Evolutionary conservation across 768 basidiomycete genomes (phyloP).

Genomic region (Hericium erinaceus): DNA sequence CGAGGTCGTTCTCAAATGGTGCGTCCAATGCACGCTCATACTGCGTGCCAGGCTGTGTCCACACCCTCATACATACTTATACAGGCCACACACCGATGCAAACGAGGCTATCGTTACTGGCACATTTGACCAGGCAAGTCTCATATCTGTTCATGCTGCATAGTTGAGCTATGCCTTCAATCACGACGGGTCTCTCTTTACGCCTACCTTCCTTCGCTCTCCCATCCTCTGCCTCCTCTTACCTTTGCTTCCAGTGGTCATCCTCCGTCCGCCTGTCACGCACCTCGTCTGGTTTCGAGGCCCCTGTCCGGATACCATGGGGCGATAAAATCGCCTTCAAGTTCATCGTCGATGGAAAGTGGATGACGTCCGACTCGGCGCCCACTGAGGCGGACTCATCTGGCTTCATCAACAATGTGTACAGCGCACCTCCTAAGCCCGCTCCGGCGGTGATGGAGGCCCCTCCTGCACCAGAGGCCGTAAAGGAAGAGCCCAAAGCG

Average conservation of each 20-base stretch:
- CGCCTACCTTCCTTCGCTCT: slow-evolving; percentile 12
- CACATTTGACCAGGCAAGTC: slow-evolving; percentile 16
- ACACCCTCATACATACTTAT: slow-evolving; percentile 5
- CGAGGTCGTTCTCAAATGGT: slow-evolving; percentile 5
- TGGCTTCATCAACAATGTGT: slow-evolving; percentile 26
- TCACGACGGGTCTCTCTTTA: slow-evolving; percentile 10
- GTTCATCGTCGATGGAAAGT: slow-evolving; percentile 27
- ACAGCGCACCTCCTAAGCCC: slow-evolving; percentile 15
- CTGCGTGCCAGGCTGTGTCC: background rate
- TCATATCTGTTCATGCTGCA: background rate
- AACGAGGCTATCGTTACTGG: slow-evolving; percentile 14
- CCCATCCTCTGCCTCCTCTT: slow-evolving; percentile 2
- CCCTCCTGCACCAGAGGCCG: background rate
- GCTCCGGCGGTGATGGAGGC: background rate
- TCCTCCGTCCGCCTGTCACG: slow-evolving; percentile 21
- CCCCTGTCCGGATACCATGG: slow-evolving; percentile 18
- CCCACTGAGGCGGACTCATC: slow-evolving; percentile 19
- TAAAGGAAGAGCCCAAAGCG: background rate
- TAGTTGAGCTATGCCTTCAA: slow-evolving; percentile 8
- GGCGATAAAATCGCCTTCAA: slow-evolving; percentile 23
- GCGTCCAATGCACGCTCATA: background rate
- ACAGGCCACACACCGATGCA: slow-evolving; percentile 13
- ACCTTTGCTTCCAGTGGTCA: slow-evolving; percentile 17
- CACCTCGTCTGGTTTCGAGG: slow-evolving; percentile 20
- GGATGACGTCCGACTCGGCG: slow-evolving; percentile 20